Conservation (phyloP, 2,329 filamentous ascomycete genomes). For the Trichoderma sp. region DNA sequence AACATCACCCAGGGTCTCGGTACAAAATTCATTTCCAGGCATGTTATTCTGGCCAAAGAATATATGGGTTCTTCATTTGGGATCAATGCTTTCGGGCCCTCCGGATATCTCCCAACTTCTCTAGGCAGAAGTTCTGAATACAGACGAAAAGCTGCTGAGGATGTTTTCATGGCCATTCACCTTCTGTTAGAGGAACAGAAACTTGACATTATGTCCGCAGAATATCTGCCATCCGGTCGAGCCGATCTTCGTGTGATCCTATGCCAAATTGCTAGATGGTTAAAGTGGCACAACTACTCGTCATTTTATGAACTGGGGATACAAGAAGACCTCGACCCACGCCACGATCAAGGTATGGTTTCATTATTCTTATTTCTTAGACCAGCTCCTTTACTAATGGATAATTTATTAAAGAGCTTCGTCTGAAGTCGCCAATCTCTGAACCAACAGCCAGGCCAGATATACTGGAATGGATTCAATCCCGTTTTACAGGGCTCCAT, state of each 20-base stretch:
- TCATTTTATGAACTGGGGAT: constrained; percentile 53
- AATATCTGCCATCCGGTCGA: constrained; percentile 44
- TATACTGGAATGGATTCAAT: constrained; percentile 55
- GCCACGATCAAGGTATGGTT: constrained; percentile 41
- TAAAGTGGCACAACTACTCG: constrained; percentile 63
- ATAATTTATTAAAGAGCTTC: constrained; percentile 30
- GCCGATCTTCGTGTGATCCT: constrained; percentile 67
- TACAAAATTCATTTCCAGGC: constrained; percentile 47
- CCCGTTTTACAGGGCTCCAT: constrained; percentile 41
- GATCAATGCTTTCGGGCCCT: constrained; percentile 48
- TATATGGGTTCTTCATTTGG: constrained; percentile 63
- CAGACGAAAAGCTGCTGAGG: constrained; percentile 60
- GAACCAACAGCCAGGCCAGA: constrained; percentile 39
- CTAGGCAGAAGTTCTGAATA: constrained; percentile 51
- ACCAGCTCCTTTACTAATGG: constrained; percentile 2
- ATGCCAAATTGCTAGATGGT: constrained; percentile 77
- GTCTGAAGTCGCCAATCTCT: constrained; percentile 34
- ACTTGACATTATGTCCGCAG: constrained; percentile 59
- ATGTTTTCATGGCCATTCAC: constrained; percentile 75
- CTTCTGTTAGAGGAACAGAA: constrained; percentile 88
- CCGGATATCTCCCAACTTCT: constrained; percentile 66
- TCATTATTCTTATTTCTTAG: background rate
- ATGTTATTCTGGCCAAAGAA: constrained; percentile 60
- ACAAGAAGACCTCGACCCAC: constrained; percentile 45
- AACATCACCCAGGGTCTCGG: constrained; percentile 28